Evolutionary conservation across 257 asterid species (phyloP).

Genomic region (Capsicum pubescens): DNA sequence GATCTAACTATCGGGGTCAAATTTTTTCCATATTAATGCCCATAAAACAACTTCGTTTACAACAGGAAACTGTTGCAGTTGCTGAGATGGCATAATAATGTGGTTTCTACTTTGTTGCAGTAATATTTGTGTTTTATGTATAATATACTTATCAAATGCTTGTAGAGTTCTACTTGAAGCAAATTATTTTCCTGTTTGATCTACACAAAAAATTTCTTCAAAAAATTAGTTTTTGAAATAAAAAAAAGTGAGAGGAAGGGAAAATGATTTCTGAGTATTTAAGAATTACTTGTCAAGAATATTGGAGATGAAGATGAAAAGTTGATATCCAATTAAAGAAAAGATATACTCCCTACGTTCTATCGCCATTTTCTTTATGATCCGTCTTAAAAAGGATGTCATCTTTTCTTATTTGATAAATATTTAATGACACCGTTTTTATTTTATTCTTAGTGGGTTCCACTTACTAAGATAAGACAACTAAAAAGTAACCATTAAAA

Average conservation of each 20-base stretch:
- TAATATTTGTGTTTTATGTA: no score
- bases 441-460: no score
- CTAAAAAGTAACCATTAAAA: no score
- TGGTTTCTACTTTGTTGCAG: no score
- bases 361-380: no score
- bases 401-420: no score
- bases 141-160: conserved; percentile 44
- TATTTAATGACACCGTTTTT: no score
- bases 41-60: conserved; percentile 23
- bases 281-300: conserved; percentile 32
- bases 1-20: neutral
- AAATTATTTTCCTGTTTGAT: neutral
- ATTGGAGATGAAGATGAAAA: neutral
- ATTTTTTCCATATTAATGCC: neutral
- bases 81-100: no score
- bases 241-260: conserved; percentile 32
- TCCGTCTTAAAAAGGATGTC: no score
- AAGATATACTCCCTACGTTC: conserved; percentile 43
- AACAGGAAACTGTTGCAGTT: conserved; percentile 37
- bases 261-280: conserved; percentile 31
- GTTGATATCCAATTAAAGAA: conserved; percentile 47
- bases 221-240: conserved; percentile 24
- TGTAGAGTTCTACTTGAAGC: neutral
- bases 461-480: no score
- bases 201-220: conserved; percentile 38